These are phyloP conservation scores for Picea sitchensis DNA, from an alignment of 75 land plant genomes.

Conservation along the genomic window DNA sequence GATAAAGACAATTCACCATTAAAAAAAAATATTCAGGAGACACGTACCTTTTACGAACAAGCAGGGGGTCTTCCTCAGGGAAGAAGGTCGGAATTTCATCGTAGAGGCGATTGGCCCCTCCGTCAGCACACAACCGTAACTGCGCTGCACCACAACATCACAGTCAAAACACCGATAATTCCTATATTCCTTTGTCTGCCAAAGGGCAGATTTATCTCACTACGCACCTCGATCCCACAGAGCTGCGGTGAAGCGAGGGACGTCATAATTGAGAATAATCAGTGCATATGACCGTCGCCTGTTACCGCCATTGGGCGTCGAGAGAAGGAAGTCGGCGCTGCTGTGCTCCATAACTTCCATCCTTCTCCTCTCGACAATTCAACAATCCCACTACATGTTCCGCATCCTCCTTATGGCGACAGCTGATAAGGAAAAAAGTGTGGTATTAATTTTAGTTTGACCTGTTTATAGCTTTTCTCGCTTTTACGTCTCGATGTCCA, in stretches of 20 bases:
- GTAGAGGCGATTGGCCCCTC: conserved; percentile 89
- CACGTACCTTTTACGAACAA: conserved; percentile 63
- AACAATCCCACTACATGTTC: too few species aligned
- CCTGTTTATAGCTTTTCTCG: too few species aligned
- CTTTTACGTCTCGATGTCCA: too few species aligned
- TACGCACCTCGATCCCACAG: conserved; percentile 77
- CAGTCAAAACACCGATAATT: not conserved
- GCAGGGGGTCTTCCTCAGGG: conserved; percentile 52
- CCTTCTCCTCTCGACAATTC: too few species aligned
- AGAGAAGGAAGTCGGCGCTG: conserved; percentile 41
- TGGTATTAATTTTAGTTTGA: too few species aligned
- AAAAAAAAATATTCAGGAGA: not conserved
- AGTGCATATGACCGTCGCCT: conserved; percentile 45
- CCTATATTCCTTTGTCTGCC: not conserved
- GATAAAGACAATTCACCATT: not conserved
- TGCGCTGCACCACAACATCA: conserved; percentile 53
- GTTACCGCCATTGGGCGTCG: not conserved
- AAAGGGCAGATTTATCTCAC: too few species aligned
- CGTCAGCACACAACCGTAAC: conserved; percentile 87
- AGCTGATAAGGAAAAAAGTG: too few species aligned
- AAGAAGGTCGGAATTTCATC: conserved; percentile 71
- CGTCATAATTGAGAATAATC: conserved; percentile 67
- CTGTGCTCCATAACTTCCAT: conserved; percentile 25
- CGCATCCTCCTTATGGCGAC: too few species aligned
- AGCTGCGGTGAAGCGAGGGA: conserved; percentile 71